Base-by-base conservation (phyloP, 2,329 filamentous ascomycete species). In the Sporothrix globosa region DNA sequence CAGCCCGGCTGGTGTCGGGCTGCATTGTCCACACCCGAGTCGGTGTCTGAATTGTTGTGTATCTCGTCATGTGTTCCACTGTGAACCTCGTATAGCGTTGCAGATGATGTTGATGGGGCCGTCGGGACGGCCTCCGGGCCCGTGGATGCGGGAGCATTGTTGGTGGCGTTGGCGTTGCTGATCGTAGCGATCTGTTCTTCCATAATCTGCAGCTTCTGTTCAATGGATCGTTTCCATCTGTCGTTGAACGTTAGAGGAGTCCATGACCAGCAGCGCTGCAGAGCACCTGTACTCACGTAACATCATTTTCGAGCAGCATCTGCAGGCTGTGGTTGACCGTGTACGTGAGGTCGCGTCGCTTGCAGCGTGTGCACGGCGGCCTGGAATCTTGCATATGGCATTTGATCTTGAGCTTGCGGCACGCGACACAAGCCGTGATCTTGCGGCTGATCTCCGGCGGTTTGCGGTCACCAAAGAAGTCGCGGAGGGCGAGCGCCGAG, bases 251-350 rank as follows among this genome's bases (percentile, higher is more conserved):
- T 56, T 13, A 54, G 21, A 17, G 0, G 39, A n/a, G 14, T n/a
- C 34, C 5, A 39, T 14, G 21, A 24, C 6, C 50, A 53, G n/a
- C n/a, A 9, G 14, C 17, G 17, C 41, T 14, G 41, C 41, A 17
- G 14, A 48, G 44, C 13, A 11, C 3, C 7, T 9, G n/a, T 41
- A 60, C 56, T 41, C 19, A 67, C 63, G 63, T 67, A 27, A 67
- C 63, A 19, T 67, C 63, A 10, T 41, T 67, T 3, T 67, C 63
- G 0, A 67, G 48, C 17, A 67, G 27, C 63, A 53, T 67, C 63
- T 67, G 63, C 11, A 67, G 63, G 46, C 63, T 67, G 63, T 67
- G 63, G 27, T 67, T 67, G 56, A 63, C 60, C 21, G 60, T 63
- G 60, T 41, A 63, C 19, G 34, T 41, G 19, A 61, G 56, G 56